Base-by-base conservation (phyloP, 1,139 yeast species). In the Sugiyamaella neomexicana region DNA sequence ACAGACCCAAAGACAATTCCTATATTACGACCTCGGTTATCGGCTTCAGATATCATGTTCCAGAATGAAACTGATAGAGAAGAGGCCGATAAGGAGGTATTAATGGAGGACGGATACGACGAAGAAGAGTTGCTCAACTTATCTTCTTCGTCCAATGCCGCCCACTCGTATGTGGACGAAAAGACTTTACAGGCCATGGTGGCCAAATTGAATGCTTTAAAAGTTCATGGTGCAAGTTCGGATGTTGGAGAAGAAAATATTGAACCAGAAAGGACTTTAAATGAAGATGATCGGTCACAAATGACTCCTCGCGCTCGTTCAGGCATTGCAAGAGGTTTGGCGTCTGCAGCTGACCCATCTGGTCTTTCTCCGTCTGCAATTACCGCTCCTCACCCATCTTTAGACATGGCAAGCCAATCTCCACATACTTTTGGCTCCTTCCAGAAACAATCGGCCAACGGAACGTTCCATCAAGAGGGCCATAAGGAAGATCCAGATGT, bases 111-210 rank as follows among this genome's bases (percentile, higher is more conserved):
- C 34, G 58, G 56, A 16, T 55, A 31, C 45, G 41, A 49, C 31
- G 59, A 40, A 32, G 50, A 38, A 10, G 55, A 50, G 13, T 45
- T 53, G 20, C 42, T 52, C n/a, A 39, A 45, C 39, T 23, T 50
- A 15, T 44, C 52, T 25, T 34, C 50, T 10, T 39, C 49, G 25
- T 37, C 53, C 8, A 51, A 54, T 12, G 50, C 68, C 1, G 61
- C 68, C 20, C 70, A 68, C 65, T 82, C 91, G 0, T 77, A 84
- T 55, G 80, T 83, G 1, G 91, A 88, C 63, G 95, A 87, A 62
- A 78, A 77, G 64, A 76, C 78, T 64, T 75, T 85, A 64, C 80
- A 80, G 66, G 89, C 85, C 55, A 83, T 85, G 58, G 90, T 85
- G 60, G 84, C 89, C 61, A 86, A 86, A 65, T 69, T 82, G 53